Evolutionary conservation across 2,329 filamentous ascomycete genomes (phyloP).

Genomic region (Aphanocladium album): DNA sequence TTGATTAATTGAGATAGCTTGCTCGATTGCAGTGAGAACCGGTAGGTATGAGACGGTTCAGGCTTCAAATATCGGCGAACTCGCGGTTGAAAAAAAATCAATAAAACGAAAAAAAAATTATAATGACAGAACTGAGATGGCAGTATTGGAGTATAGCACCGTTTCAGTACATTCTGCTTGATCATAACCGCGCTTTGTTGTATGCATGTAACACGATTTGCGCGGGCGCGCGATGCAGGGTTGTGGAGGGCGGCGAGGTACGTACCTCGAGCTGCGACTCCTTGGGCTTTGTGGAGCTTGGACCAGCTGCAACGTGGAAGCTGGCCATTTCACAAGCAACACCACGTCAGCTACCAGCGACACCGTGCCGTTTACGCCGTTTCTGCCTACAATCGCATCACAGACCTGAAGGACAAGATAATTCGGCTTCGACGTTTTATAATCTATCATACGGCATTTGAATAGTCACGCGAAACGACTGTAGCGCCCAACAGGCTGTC

Average conservation of each 20-base stretch:
- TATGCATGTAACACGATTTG: not conserved
- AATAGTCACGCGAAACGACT: not conserved
- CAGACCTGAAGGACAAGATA: not conserved
- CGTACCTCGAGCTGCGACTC: not conserved
- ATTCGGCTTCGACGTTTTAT: no score
- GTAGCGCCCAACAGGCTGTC: not conserved
- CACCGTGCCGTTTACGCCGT: not conserved
- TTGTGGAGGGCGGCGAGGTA: slow-evolving; percentile 4
- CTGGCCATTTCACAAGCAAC: slow-evolving; percentile 13
- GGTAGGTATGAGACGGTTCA: no score
- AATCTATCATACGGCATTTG: not conserved
- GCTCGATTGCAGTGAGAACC: no score
- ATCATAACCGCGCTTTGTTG: not conserved
- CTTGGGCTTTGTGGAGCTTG: slow-evolving; percentile 21
- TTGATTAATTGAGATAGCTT: no score
- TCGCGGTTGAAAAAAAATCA: no score
- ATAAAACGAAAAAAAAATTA: no score
- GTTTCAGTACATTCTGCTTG: not conserved
- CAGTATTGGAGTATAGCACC: no score
- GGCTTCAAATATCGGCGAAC: no score
- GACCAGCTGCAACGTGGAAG: slow-evolving; percentile 23
- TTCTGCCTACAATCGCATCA: not conserved
- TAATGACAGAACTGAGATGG: no score
- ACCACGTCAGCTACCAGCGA: slow-evolving; percentile 13
- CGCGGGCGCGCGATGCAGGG: not conserved